Conservation (phyloP, 441 rosid genomes). For the Sinapis alba region DNA sequence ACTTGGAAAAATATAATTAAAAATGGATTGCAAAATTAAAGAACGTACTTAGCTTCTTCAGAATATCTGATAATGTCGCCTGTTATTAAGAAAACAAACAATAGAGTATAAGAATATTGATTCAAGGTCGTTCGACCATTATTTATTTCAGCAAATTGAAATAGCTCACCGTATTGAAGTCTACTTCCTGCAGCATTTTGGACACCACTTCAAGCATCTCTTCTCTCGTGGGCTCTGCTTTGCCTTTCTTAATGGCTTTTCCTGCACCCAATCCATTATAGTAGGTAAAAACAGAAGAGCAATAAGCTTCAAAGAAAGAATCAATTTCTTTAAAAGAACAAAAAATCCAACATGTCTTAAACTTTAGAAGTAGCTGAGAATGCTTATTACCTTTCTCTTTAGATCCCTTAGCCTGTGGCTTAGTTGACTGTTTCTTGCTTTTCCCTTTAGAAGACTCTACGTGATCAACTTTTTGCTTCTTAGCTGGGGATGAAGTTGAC, state of each 20-base stretch:
- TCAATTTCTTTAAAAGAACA: neutral
- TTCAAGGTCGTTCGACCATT: constrained; percentile 3
- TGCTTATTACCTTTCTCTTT: neutral
- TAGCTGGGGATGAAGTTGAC: constrained; percentile 46
- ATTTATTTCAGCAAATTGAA: neutral
- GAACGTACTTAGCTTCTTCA: constrained; percentile 72
- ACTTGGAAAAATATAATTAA: constrained; percentile 21
- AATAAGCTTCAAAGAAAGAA: neutral
- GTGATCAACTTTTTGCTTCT: constrained; percentile 40
- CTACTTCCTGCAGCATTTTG: constrained; percentile 84
- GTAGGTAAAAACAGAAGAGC: neutral
- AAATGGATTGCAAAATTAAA: constrained; percentile 1
- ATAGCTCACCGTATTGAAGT: constrained; percentile 88
- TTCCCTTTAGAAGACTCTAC: constrained; percentile 44
- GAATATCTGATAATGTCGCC: constrained; percentile 93
- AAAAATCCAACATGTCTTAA: neutral
- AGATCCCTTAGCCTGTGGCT: no score
- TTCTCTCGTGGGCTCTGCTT: constrained; percentile 73
- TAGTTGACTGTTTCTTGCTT: constrained; percentile 27
- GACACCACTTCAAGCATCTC: constrained; percentile 88
- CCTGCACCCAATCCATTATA: constrained; percentile 55
- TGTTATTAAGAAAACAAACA: constrained; percentile 42
- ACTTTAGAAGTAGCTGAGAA: neutral
- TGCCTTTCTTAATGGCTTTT: constrained; percentile 64
- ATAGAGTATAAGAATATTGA: constrained; percentile 8